A percentile compares a stretch with the other conserved stretches of the same genome.
These are phyloP conservation scores for Pseudoscleropodium purum DNA, from an alignment of 225 moss, liverwort and hornwort species.

Conservation along the genomic window DNA sequence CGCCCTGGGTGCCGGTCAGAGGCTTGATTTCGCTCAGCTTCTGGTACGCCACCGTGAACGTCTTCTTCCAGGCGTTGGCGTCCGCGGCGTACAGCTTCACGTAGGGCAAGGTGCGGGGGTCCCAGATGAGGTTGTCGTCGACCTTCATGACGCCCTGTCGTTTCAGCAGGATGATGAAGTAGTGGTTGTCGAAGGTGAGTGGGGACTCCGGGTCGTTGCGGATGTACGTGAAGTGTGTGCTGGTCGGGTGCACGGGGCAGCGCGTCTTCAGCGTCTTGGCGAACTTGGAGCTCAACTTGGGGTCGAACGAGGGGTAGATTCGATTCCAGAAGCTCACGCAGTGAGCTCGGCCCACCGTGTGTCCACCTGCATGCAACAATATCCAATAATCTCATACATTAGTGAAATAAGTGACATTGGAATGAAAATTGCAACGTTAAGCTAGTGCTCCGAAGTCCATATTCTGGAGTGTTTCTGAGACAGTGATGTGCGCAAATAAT, in stretches of 20 bases:
- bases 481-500: neutral
- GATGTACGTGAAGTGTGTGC: slow-evolving; percentile 30
- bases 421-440: neutral
- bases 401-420: neutral
- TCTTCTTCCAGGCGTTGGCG: slow-evolving; percentile 22
- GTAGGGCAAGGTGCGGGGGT: slow-evolving; percentile 25
- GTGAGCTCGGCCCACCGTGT: slow-evolving; percentile 52
- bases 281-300: slow-evolving; percentile 6
- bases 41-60: slow-evolving; percentile 22
- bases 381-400: neutral
- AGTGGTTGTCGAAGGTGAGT: slow-evolving; percentile 50
- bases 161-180: slow-evolving; percentile 30
- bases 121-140: slow-evolving; percentile 45
- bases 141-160: slow-evolving; percentile 39
- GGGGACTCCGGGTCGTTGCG: slow-evolving; percentile 51
- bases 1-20: slow-evolving; percentile 24
- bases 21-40: slow-evolving; percentile 38
- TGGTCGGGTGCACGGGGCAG: slow-evolving; percentile 11
- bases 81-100: slow-evolving; percentile 39
- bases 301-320: slow-evolving; percentile 40
- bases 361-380: slow-evolving; percentile 20
- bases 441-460: neutral
- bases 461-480: neutral
- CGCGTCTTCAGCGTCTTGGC: slow-evolving; percentile 16
- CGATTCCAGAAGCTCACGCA: slow-evolving; percentile 37